phyloP scores from a whole-genome alignment of 2,329 filamentous ascomycete species.

The Colletotrichum lentis region DNA sequence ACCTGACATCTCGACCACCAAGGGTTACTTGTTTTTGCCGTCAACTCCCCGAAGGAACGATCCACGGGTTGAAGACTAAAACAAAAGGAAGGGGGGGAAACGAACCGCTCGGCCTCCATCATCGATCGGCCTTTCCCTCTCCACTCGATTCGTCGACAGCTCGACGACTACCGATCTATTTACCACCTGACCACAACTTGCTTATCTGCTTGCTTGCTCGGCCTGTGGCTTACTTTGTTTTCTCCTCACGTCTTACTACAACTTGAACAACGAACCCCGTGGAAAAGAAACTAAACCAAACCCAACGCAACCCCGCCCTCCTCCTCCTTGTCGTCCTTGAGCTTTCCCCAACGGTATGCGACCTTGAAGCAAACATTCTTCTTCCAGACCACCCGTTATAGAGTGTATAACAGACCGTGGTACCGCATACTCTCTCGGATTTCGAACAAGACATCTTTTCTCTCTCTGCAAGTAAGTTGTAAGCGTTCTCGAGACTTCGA shows the following conservation, averaged over 20 bases:
- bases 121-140: conserved; percentile 4
- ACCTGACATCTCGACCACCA: conserved; percentile 28
- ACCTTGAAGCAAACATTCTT: conserved; percentile 1
- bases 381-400: conserved; percentile 1
- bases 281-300: background rate
- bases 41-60: conserved; percentile 22
- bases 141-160: conserved; percentile 15
- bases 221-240: background rate
- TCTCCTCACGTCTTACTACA: background rate
- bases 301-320: conserved; percentile 8
- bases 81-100: background rate
- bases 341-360: conserved; percentile 10
- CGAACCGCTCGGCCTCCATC: background rate
- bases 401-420: background rate
- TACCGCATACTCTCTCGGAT: background rate
- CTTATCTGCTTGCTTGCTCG: conserved; percentile 7
- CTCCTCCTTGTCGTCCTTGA: background rate
- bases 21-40: conserved; percentile 2
- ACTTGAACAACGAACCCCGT: background rate
- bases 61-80: background rate
- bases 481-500: background rate
- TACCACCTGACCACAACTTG: conserved; percentile 2
- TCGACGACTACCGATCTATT: background rate
- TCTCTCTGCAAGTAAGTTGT: conserved; percentile 17
- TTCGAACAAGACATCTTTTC: conserved; percentile 6